These are phyloP conservation scores for Plasmodium billcollinsi DNA, from an alignment of 169 alveolate genomes.

Conservation along the genomic window DNA sequence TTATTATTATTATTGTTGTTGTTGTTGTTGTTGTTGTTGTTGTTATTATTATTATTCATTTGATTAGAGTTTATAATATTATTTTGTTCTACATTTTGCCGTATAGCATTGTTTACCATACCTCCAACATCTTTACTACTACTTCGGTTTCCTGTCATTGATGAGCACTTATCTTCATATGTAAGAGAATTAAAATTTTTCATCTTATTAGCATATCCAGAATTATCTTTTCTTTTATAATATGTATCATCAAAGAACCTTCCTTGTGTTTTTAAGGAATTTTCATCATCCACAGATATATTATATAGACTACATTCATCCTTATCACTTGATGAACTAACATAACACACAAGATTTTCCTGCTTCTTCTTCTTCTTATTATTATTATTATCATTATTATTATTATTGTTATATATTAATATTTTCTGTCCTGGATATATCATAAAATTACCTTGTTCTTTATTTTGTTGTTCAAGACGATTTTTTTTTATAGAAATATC, in stretches of 20 bases:
- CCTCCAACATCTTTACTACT: no score
- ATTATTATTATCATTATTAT: background rate
- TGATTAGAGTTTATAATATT: background rate
- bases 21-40: no score
- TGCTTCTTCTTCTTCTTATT: background rate
- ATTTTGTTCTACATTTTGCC: no score
- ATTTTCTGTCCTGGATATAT: no score
- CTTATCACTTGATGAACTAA: background rate
- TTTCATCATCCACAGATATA: background rate
- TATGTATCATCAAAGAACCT: background rate
- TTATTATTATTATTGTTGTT: no score
- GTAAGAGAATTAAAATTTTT: no score
- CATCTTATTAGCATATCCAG: no score
- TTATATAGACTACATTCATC: background rate
- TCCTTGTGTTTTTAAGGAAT: background rate
- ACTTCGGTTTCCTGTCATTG: no score
- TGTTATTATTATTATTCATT: background rate
- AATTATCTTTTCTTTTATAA: background rate
- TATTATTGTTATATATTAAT: no score
- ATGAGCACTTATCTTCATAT: no score
- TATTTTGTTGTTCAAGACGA: background rate
- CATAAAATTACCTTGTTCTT: background rate
- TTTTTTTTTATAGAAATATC: constrained; percentile 47
- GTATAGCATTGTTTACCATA: no score
- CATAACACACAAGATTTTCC: background rate